phyloP scores from a whole-genome alignment of 1,139 yeast species.

The Blastobotrys proliferans region DNA sequence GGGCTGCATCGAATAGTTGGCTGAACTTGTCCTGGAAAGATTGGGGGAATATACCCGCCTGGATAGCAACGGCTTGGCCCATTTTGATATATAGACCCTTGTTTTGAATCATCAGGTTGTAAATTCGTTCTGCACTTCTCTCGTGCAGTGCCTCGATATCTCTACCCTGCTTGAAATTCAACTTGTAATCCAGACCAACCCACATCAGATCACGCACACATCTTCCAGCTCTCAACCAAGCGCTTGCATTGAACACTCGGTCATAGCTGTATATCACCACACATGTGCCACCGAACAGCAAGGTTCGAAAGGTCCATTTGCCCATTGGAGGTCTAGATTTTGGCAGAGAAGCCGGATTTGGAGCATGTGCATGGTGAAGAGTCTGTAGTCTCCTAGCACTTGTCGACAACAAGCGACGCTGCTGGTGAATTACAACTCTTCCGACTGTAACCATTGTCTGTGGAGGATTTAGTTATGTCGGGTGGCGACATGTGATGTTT shows the following conservation, averaged over 20 bases:
- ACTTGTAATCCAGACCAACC: slow-evolving; percentile 60
- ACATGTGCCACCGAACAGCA: slow-evolving; percentile 15
- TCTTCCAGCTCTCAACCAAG: slow-evolving; percentile 48
- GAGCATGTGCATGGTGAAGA: slow-evolving; percentile 9
- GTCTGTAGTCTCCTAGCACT: background rate
- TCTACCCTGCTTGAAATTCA: slow-evolving; percentile 42
- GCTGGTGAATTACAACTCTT: no score
- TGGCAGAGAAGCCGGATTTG: slow-evolving; percentile 19
- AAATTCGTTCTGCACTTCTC: slow-evolving; percentile 52
- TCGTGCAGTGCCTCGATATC: slow-evolving; percentile 55
- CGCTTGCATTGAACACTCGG: slow-evolving; percentile 41
- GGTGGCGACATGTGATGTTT: no score
- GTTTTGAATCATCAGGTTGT: slow-evolving; percentile 50
- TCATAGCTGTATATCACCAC: slow-evolving; percentile 20
- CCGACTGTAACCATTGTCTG: no score
- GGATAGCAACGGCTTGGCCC: slow-evolving; percentile 74
- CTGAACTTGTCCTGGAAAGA: slow-evolving; percentile 55
- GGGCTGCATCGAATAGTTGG: slow-evolving; percentile 65
- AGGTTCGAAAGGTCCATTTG: slow-evolving; percentile 18
- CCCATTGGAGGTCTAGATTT: slow-evolving; percentile 12
- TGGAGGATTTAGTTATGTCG: no score
- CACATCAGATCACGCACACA: slow-evolving; percentile 47
- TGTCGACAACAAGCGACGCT: background rate
- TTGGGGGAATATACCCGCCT: slow-evolving; percentile 61
- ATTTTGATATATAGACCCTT: slow-evolving; percentile 72